Evolutionary conservation across 2,329 filamentous ascomycete genomes (phyloP).

Genomic region (Lecanicillium sp.): DNA sequence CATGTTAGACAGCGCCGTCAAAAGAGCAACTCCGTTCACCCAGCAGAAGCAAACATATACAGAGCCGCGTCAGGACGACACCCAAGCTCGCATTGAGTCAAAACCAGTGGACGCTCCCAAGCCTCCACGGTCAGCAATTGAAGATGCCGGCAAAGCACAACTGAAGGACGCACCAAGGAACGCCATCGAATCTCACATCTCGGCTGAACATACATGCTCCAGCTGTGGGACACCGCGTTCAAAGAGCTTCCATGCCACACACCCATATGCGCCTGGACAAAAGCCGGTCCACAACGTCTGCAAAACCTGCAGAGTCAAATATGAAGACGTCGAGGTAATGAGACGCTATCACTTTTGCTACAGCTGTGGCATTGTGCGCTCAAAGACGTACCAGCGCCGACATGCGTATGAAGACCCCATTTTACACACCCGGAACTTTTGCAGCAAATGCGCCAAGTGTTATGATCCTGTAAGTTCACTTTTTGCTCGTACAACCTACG

Average conservation of each 20-base stretch:
- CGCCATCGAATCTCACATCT: too few relatives aligned
- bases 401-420: background rate
- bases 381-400: constrained; percentile 26
- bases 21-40: too few relatives aligned
- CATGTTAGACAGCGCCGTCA: too few relatives aligned
- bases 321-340: constrained; percentile 14
- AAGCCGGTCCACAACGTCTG: constrained; percentile 26
- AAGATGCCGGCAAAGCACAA: too few relatives aligned
- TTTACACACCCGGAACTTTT: background rate
- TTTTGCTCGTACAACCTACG: too few relatives aligned
- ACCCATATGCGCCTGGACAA: constrained; percentile 18
- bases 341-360: constrained; percentile 32
- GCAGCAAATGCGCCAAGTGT: constrained; percentile 5
- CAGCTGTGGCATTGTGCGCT: constrained; percentile 31
- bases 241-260: constrained; percentile 23
- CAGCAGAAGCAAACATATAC: too few relatives aligned
- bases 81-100: too few relatives aligned
- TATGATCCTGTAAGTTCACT: too few relatives aligned
- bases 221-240: constrained; percentile 28
- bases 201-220: constrained; percentile 28
- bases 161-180: too few relatives aligned
- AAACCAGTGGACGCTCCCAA: too few relatives aligned
- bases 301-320: constrained; percentile 22
- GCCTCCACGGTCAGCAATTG: too few relatives aligned
- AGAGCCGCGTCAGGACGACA: too few relatives aligned